These are phyloP conservation scores for Fusarium brachygibbosum DNA, from an alignment of 2,329 filamentous ascomycete genomes.

Conservation along the genomic window DNA sequence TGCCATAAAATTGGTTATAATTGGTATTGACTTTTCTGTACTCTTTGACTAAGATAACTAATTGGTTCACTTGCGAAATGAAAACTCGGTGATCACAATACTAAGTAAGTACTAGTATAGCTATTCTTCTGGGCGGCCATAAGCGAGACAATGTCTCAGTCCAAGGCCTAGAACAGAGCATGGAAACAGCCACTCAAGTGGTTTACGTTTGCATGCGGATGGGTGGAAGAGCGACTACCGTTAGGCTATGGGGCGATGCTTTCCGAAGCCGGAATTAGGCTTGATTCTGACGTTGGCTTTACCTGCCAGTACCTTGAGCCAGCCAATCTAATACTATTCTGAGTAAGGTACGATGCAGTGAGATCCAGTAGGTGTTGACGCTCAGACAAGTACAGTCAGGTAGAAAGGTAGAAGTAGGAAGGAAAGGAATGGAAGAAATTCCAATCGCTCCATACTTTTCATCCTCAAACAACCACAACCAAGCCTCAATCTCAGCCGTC, in stretches of 20 bases:
- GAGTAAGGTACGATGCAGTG: conserved; percentile 23
- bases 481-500: conserved; percentile 20
- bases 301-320: conserved; percentile 24
- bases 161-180: conserved; percentile 18
- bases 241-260: conserved; percentile 29
- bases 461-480: conserved; percentile 22
- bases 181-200: conserved; percentile 22
- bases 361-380: conserved; percentile 22
- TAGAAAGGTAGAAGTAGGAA: not conserved
- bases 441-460: conserved; percentile 20
- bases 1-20: not conserved
- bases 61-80: not conserved
- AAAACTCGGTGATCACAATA: not conserved
- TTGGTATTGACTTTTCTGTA: not conserved
- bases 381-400: conserved; percentile 5
- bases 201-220: conserved; percentile 33
- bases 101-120: not conserved
- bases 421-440: conserved; percentile 35
- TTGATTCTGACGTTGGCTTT: conserved; percentile 29
- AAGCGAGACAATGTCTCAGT: conserved; percentile 28
- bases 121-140: conserved; percentile 5
- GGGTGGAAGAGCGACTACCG: conserved; percentile 3
- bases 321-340: conserved; percentile 13
- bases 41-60: too few relatives aligned
- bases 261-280: conserved; percentile 42